phyloP scores from a whole-genome alignment of 116 monocot species.

The Iris pallida region DNA sequence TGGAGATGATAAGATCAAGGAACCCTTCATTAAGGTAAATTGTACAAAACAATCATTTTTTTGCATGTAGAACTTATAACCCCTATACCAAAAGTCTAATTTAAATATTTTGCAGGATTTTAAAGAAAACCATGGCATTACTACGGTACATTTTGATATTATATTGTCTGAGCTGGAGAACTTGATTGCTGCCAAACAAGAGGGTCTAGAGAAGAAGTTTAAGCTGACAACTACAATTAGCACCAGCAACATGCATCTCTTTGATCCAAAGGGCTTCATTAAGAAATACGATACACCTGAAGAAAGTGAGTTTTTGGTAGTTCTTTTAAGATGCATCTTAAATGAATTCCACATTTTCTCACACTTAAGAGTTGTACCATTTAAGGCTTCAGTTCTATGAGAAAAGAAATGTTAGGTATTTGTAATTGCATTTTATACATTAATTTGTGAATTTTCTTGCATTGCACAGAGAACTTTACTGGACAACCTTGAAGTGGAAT shows the following conservation, averaged over 20 bases:
- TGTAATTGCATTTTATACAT: too few species aligned
- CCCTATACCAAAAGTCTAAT: neutral
- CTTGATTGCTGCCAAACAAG: constrained; percentile 53
- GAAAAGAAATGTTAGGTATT: constrained; percentile 58
- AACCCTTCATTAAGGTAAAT: constrained; percentile 85
- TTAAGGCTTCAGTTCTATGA: constrained; percentile 79
- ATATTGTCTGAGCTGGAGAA: constrained; percentile 66
- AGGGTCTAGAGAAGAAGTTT: constrained; percentile 79
- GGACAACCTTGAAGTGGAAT: constrained; percentile 55
- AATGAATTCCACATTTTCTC: neutral
- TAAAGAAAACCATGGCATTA: constrained; percentile 63
- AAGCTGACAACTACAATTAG: constrained; percentile 67
- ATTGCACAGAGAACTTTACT: constrained; percentile 41
- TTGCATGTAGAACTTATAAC: neutral
- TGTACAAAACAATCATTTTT: neutral
- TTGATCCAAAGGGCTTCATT: constrained; percentile 68
- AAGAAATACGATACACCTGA: constrained; percentile 81
- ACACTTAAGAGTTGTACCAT: constrained; percentile 53
- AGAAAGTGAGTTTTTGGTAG: constrained; percentile 45
- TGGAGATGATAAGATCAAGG: constrained; percentile 73
- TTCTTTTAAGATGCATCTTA: neutral
- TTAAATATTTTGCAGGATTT: constrained; percentile 40
- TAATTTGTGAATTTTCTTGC: too few species aligned
- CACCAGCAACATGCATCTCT: constrained; percentile 90
- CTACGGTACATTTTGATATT: constrained; percentile 61